Evolutionary conservation across 1,284 basidiomycete species (phyloP).

Genomic region (Ceratobasidium sp.): DNA sequence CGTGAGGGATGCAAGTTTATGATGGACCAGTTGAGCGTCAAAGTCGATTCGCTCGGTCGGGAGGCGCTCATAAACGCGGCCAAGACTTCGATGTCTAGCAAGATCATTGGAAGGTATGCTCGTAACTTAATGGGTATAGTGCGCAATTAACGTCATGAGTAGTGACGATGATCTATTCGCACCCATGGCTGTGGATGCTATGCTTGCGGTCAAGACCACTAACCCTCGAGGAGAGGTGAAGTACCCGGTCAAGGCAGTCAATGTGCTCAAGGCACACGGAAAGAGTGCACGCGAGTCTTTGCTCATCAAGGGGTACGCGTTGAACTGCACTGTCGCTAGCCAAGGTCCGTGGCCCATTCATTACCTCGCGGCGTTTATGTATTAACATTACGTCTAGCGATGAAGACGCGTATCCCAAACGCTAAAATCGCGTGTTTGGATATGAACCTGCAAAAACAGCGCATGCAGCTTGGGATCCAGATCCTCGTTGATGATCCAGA

Average conservation of each 20-base stretch:
- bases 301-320: slow-evolving; percentile 95
- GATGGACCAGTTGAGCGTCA: slow-evolving; percentile 96
- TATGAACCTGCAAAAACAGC: slow-evolving; percentile 96
- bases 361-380: slow-evolving; percentile 27
- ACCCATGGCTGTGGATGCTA: slow-evolving; percentile 98
- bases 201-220: slow-evolving; percentile 96
- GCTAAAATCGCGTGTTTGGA: slow-evolving; percentile 99
- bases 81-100: slow-evolving; percentile 99
- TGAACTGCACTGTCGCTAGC: slow-evolving; percentile 98
- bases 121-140: neutral
- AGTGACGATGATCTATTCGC: slow-evolving; percentile 99
- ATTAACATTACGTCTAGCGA: slow-evolving; percentile 66
- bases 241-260: slow-evolving; percentile 99
- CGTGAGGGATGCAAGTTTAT: slow-evolving; percentile 98
- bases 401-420: slow-evolving; percentile 93
- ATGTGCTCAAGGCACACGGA: slow-evolving; percentile 99
- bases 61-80: slow-evolving; percentile 96
- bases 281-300: slow-evolving; percentile 95
- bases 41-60: slow-evolving; percentile 90
- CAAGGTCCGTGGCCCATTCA: slow-evolving; percentile 72
- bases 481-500: slow-evolving; percentile 98
- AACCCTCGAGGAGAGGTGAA: slow-evolving; percentile 96
- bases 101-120: slow-evolving; percentile 93
- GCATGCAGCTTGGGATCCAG: slow-evolving; percentile 98
- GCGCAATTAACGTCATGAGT: slow-evolving; percentile 6